These are phyloP conservation scores for Leersia perrieri DNA, from an alignment of 176 grass and related monocot genomes.

Conservation along the genomic window DNA sequence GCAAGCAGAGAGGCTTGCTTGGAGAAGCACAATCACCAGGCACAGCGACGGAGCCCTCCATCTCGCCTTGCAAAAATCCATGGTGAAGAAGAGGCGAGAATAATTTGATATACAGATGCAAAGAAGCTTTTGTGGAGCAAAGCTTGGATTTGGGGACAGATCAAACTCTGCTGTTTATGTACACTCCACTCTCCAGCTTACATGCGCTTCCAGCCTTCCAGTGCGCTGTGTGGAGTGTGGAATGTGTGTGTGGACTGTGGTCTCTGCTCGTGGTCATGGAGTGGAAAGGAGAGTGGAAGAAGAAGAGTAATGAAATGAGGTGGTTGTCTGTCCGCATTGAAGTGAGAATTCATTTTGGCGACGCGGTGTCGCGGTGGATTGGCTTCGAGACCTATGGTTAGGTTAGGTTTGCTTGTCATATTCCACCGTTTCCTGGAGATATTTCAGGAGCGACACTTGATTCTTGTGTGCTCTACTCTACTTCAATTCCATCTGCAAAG, in stretches of 20 bases:
- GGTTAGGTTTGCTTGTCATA: slow-evolving; percentile 18
- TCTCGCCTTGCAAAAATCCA: slow-evolving; percentile 14
- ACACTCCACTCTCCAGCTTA: slow-evolving; percentile 5
- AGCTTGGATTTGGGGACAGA: neutral
- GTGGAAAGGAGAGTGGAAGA: neutral
- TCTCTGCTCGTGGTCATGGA: neutral
- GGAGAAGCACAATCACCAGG: slow-evolving; percentile 41
- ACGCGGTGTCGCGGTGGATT: slow-evolving; percentile 31
- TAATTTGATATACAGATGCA: neutral
- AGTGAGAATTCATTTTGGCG: slow-evolving; percentile 35
- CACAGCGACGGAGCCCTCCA: slow-evolving; percentile 38
- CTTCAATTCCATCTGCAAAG: slow-evolving; percentile 9
- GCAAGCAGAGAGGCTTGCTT: slow-evolving; percentile 25
- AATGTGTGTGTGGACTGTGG: neutral
- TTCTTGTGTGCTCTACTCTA: neutral
- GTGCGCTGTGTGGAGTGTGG: neutral
- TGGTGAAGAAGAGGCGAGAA: slow-evolving; percentile 12
- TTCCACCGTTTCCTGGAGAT: slow-evolving; percentile 33
- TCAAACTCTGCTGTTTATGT: slow-evolving; percentile 25
- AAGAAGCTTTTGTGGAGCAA: neutral
- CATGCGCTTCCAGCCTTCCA: neutral
- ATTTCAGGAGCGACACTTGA: slow-evolving; percentile 22
- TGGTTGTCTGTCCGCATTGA: slow-evolving; percentile 31
- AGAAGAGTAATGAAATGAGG: neutral
- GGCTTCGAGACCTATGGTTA: slow-evolving; percentile 12